These are phyloP conservation scores for Magnusiomyces tetraspermus DNA, from an alignment of 1,139 yeast species.

Conservation along the genomic window DNA sequence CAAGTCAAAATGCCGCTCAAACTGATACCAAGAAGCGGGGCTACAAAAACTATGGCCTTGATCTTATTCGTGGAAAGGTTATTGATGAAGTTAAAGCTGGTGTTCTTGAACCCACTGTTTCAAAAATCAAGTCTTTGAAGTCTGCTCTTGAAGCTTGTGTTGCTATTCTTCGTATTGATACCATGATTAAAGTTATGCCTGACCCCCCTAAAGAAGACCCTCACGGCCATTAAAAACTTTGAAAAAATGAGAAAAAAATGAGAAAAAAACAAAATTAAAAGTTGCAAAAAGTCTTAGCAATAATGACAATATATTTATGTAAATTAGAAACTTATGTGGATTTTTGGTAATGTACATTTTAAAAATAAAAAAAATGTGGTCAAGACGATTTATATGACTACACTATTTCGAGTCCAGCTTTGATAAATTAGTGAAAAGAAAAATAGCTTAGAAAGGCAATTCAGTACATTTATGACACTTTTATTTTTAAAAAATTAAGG, in stretches of 20 bases:
- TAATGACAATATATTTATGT: no score
- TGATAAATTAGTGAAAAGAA: no score
- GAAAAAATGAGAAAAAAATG: not conserved
- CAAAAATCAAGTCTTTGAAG: slow-evolving; percentile 85
- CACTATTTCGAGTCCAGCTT: no score
- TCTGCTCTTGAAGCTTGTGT: slow-evolving; percentile 97
- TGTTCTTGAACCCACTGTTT: slow-evolving; percentile 89
- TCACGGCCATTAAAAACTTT: slow-evolving; percentile 24
- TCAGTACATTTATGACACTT: no score
- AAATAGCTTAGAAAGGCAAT: no score
- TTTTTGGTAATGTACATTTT: no score
- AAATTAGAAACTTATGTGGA: no score
- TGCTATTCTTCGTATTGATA: slow-evolving; percentile 94
- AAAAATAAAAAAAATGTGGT: no score
- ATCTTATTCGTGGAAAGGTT: slow-evolving; percentile 81
- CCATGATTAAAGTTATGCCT: slow-evolving; percentile 95
- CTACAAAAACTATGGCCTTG: slow-evolving; percentile 87
- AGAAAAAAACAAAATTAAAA: no score
- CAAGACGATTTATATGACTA: no score
- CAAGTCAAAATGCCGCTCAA: slow-evolving; percentile 77
- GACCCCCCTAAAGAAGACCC: slow-evolving; percentile 84
- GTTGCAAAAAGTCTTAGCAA: no score
- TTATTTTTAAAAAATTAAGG: no score
- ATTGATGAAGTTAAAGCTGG: slow-evolving; percentile 79
- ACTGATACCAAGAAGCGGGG: slow-evolving; percentile 74